Evolutionary conservation across 257 asterid genomes (phyloP).

Genomic region (Plantago ovata): DNA sequence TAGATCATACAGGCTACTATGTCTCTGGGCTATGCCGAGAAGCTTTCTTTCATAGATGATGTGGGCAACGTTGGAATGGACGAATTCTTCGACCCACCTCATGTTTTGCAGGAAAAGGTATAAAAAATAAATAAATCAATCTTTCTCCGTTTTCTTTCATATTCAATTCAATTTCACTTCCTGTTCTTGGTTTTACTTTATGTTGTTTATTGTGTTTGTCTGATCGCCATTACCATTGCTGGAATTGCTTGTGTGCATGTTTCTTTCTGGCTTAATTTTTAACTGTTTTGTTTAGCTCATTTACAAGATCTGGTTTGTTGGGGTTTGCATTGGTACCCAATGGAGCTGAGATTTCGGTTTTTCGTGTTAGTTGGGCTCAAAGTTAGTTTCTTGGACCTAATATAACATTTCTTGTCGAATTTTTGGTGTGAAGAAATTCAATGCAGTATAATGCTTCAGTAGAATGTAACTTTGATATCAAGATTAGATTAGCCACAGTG

Average conservation of each 20-base stretch:
- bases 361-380: background rate
- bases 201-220: conserved; percentile 14
- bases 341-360: conserved; percentile 5
- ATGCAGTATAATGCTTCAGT: conserved; percentile 5
- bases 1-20: conserved; percentile 23
- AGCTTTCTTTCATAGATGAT: conserved; percentile 82
- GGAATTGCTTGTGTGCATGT: conserved; percentile 20
- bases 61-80: conserved; percentile 97
- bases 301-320: conserved; percentile 37
- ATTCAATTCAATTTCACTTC: conserved; percentile 3
- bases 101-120: conserved; percentile 69
- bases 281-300: conserved; percentile 20
- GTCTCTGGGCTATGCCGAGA: conserved; percentile 97
- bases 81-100: conserved; percentile 73
- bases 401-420: background rate
- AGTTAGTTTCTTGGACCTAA: background rate
- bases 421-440: conserved; percentile 4
- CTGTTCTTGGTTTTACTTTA: conserved; percentile 12
- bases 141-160: background rate
- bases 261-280: conserved; percentile 13
- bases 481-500: conserved; percentile 4
- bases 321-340: conserved; percentile 25
- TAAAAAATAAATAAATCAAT: background rate
- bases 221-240: conserved; percentile 26
- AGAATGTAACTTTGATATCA: conserved; percentile 12